Base-by-base conservation (phyloP, 78 protist species). In the Acrasis kona region DNA sequence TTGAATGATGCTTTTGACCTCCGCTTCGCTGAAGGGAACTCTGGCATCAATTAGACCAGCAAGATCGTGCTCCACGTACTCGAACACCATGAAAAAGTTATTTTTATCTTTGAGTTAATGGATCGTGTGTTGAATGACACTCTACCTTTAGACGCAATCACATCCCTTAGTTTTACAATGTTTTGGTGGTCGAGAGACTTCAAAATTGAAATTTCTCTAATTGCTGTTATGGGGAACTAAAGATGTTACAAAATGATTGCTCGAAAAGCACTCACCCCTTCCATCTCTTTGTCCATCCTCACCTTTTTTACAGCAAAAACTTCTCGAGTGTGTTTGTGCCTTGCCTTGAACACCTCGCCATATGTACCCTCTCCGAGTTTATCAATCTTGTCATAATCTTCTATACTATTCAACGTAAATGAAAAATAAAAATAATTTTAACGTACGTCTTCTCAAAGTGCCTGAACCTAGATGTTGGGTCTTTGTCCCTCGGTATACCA, bases 201-300 rank as follows among this genome's bases (percentile, higher is more conserved):
- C 42, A 87, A 65, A 42, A 83, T 39, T 37, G 80, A 78, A 6
- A 87, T 83, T 61, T 87, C 91, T 34, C 91, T 76, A n/a, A 87
- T 67, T 1, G 91, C 91, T 29, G 88, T 70, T 80, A 93, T 84
- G 9, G 99, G 99, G 65, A 84, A 81, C 5, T 64, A 36, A 4
- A 87, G 74, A 42, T 86, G 85, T 39, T 78, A 79, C 32, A 5
- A 78, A 80, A 0, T 77, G 79, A 65, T 77, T 76, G 9, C 79
- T 70, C 70, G 4, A n/a, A n/a, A n/a, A n/a, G n/a, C n/a, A n/a
- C n/a, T 31, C 36, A 96, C 97, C 37, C 98, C 98, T 80, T 96
- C 97, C 42, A 90, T 95, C 31, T 89, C 95, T 7, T 80, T 66
- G 4, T 92, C 93, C 65, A 79, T 80, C 27, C 69, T 76, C 28